These are phyloP conservation scores for Hymenochaete sp. DNA, from an alignment of 1,284 basidiomycete species.

Conservation along the genomic window DNA sequence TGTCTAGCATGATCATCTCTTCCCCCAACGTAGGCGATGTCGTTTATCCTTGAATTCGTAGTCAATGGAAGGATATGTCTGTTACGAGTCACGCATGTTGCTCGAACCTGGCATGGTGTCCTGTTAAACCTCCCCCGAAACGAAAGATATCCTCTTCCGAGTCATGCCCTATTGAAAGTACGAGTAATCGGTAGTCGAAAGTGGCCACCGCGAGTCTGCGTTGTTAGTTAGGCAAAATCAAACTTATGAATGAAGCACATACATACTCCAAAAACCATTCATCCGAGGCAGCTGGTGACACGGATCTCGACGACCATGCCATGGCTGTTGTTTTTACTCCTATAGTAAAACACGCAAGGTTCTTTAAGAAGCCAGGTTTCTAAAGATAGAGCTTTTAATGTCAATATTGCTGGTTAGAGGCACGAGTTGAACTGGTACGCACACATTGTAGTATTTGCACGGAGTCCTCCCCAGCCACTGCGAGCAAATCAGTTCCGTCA, in stretches of 20 bases:
- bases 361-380: slow-evolving; percentile 36
- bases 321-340: slow-evolving; percentile 64
- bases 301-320: slow-evolving; percentile 65
- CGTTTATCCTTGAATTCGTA: slow-evolving; percentile 36
- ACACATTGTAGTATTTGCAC: slow-evolving; percentile 61
- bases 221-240: background rate
- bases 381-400: slow-evolving; percentile 15
- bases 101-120: slow-evolving; percentile 52
- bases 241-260: background rate
- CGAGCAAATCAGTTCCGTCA: slow-evolving; percentile 59
- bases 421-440: slow-evolving; percentile 24
- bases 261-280: slow-evolving; percentile 66
- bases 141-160: slow-evolving; percentile 47
- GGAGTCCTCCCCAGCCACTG: slow-evolving; percentile 61
- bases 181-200: slow-evolving; percentile 58
- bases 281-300: slow-evolving; percentile 55
- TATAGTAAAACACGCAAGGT: slow-evolving; percentile 62
- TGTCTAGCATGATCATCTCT: slow-evolving; percentile 54
- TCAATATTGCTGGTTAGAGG: slow-evolving; percentile 16
- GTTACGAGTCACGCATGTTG: background rate
- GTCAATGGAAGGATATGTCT: background rate
- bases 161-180: slow-evolving; percentile 48
- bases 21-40: slow-evolving; percentile 69
- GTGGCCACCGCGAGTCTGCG: slow-evolving; percentile 57
- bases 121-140: slow-evolving; percentile 69